Evolutionary conservation across 495 filamentous ascomycete genomes (phyloP), one percentile per base, ranked within the genome.

Genomic region (Aspergillus kassunensis): DNA sequence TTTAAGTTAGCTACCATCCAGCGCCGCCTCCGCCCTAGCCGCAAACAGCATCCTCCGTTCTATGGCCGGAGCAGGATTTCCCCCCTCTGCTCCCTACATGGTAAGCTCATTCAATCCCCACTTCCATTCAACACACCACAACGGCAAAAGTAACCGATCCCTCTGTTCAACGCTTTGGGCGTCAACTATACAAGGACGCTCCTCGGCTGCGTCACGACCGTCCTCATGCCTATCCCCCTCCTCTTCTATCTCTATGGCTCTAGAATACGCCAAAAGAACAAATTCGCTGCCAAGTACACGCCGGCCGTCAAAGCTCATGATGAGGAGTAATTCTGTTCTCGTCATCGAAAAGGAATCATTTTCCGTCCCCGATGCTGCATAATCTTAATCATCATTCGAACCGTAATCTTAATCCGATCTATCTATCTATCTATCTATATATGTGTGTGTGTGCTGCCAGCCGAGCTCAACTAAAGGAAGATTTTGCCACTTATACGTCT

Each of bases 31-130:
- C 10, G 90, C 89, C 33, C 84, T 95, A 39, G 90, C 89, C 12
- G 90, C 83, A 25, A 93, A 95, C 65, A 91, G 86, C 3, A 87
- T 93, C 67, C 70, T 91, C 6, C 86, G 90, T n/a, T 90, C 85
- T 4, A 63, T 88, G 3, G 83, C 78, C 44, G 89, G 85, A 20
- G 86, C 86, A 7, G 84, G 75, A 0, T 93, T 93, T 68, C 90
- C 90, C 12, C 80, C 95, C 4, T 95, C 95, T 63, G 75, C 82
- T 0, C 79, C 71, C 5, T 85, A 90, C 55, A 89, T 93, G 86
- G 66, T 69, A 64, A 40, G 58, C 25, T 21, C 21, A 16, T 11
- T 25, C 20, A 24, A 27, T 27, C 13, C 4, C 9, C 27, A 18
- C 12, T 44, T 15, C 1, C n/a, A n/a, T 16, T 72, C 13, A 15